These are phyloP conservation scores for Diaporthe ampelina DNA, from an alignment of 2,329 filamentous ascomycete species.

Conservation along the genomic window DNA sequence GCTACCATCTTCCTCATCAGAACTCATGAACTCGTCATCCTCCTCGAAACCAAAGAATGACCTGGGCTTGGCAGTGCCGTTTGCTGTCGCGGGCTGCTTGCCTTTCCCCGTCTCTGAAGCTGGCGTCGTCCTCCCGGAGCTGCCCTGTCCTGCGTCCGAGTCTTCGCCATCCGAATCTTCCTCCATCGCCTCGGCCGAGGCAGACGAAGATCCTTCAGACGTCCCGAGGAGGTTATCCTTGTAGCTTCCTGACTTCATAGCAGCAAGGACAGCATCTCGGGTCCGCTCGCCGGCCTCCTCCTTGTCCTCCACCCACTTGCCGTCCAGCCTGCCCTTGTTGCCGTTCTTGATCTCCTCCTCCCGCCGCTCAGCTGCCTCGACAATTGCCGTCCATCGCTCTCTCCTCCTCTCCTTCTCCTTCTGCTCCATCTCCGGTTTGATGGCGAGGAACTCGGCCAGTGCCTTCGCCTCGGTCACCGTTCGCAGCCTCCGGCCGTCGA, in stretches of 20 bases:
- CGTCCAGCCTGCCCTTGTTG: slow-evolving; percentile 79
- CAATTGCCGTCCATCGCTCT: slow-evolving; percentile 88
- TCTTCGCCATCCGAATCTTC: slow-evolving; percentile 52
- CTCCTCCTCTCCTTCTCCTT: slow-evolving; percentile 90
- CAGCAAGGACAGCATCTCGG: slow-evolving; percentile 79
- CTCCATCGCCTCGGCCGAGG: slow-evolving; percentile 50
- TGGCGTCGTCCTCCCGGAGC: slow-evolving; percentile 65
- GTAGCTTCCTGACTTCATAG: slow-evolving; percentile 75
- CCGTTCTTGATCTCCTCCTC: slow-evolving; percentile 87
- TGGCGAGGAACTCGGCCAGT: slow-evolving; percentile 91
- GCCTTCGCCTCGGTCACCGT: slow-evolving; percentile 97
- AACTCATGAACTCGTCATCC: slow-evolving; percentile 81
- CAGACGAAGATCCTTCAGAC: slow-evolving; percentile 61
- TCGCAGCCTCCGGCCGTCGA: slow-evolving; percentile 89
- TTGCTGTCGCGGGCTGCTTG: slow-evolving; percentile 43
- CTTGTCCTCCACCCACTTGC: slow-evolving; percentile 95
- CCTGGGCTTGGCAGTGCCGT: slow-evolving; percentile 52
- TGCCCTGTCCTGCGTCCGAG: slow-evolving; percentile 53
- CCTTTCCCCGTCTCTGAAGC: slow-evolving; percentile 57
- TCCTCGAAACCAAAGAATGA: slow-evolving; percentile 85
- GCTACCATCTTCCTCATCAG: slow-evolving; percentile 70
- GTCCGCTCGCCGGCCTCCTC: slow-evolving; percentile 91
- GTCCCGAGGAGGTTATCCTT: slow-evolving; percentile 71
- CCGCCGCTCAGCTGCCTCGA: slow-evolving; percentile 85
- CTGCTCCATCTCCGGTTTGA: slow-evolving; percentile 97